These are phyloP conservation scores for Mycena vitilis DNA, from an alignment of 768 basidiomycete genomes.

Conservation along the genomic window DNA sequence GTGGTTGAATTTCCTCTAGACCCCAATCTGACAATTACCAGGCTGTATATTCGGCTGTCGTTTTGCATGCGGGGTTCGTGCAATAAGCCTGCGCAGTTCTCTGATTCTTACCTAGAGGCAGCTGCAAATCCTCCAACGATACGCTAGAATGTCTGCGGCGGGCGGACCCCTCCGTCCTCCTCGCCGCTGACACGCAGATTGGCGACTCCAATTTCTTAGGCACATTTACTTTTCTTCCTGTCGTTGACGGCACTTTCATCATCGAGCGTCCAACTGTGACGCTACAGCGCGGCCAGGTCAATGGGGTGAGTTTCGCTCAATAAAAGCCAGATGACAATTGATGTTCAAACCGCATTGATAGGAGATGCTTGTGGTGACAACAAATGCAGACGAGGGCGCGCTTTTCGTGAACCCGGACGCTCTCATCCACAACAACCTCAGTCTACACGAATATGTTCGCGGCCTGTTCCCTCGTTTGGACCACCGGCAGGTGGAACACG, in stretches of 20 bases:
- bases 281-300: constrained; percentile 39
- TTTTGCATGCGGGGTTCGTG: constrained; percentile 25
- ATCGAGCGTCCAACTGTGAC: constrained; percentile 44
- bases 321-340: no score
- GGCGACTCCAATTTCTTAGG: constrained; percentile 39
- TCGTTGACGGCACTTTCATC: constrained; percentile 48
- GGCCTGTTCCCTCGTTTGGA: constrained; percentile 14
- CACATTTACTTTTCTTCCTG: constrained; percentile 45
- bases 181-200: constrained; percentile 41
- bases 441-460: neutral
- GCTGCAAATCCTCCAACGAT: constrained; percentile 28
- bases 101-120: neutral
- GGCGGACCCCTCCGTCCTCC: constrained; percentile 32
- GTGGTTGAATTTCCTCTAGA: neutral
- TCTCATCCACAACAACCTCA: constrained; percentile 1
- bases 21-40: neutral
- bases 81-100: neutral
- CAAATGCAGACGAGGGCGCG: constrained; percentile 17
- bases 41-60: constrained; percentile 19
- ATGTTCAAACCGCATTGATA: neutral
- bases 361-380: constrained; percentile 16
- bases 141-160: constrained; percentile 33
- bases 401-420: constrained; percentile 18
- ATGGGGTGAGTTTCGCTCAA: constrained; percentile 39
- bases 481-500: neutral